These are phyloP conservation scores for Eudorina sp. DNA, from an alignment of 139 green algal genomes.

Conservation along the genomic window DNA sequence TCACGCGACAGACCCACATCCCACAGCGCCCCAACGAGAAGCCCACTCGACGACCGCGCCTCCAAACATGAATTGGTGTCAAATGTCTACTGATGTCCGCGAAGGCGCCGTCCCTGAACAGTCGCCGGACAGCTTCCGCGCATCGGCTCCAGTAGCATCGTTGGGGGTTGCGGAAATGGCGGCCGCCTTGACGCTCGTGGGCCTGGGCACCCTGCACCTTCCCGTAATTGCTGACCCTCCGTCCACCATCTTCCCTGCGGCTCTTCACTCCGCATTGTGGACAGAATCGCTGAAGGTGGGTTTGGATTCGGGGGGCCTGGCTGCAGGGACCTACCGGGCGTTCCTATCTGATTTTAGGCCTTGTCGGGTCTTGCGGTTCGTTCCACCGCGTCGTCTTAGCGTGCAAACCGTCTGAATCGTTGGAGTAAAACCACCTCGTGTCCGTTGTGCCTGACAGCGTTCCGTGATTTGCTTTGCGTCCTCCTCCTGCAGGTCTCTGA, in stretches of 20 bases:
- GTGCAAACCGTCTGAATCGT: too few relatives aligned
- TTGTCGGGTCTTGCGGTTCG: too few relatives aligned
- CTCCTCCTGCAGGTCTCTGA: too few relatives aligned
- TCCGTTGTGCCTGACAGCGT: too few relatives aligned
- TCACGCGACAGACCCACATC: neutral
- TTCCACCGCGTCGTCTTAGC: too few relatives aligned
- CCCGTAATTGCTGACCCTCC: neutral
- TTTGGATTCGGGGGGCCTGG: too few relatives aligned
- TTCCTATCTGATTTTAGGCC: too few relatives aligned
- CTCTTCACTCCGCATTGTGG: neutral
- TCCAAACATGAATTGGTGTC: neutral
- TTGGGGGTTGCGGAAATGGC: neutral
- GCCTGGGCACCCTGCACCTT: neutral
- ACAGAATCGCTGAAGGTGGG: neutral
- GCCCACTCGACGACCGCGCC: neutral
- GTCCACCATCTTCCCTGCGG: neutral
- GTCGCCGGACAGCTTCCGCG: neutral
- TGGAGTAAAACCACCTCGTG: too few relatives aligned
- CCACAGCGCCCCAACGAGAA: neutral
- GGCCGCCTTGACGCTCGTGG: neutral
- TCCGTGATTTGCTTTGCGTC: too few relatives aligned
- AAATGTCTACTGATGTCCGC: neutral
- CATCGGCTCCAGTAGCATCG: neutral
- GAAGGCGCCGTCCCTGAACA: neutral
- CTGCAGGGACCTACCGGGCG: too few relatives aligned